phyloP scores from a whole-genome alignment of 1,139 yeast genomes.

The Diutina rugosa region DNA sequence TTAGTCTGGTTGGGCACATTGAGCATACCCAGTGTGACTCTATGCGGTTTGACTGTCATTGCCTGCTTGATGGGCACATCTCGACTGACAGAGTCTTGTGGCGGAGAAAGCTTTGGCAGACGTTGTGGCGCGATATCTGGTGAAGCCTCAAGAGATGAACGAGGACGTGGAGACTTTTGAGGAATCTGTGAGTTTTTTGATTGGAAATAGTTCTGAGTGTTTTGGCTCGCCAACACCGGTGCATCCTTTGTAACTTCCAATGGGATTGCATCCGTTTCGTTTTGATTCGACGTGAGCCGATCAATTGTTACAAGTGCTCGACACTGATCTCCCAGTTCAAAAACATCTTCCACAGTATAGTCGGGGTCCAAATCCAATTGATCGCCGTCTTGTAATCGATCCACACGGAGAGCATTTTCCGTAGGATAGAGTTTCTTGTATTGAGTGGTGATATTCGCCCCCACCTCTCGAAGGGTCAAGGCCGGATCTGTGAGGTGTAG shows the following conservation, averaged over 20 bases:
- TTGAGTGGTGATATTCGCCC: neutral
- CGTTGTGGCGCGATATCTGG: neutral
- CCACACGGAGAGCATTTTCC: neutral
- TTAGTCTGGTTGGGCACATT: neutral
- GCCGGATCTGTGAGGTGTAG: neutral
- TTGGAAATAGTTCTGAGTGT: neutral
- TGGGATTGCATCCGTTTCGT: neutral
- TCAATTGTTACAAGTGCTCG: neutral
- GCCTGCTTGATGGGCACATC: neutral
- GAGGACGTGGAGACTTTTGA: neutral
- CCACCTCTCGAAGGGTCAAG: neutral
- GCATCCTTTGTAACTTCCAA: neutral
- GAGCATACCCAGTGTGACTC: conserved; percentile 2
- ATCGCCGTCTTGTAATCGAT: neutral
- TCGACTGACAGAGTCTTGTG: neutral
- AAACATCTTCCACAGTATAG: neutral
- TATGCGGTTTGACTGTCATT: neutral
- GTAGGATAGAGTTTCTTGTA: neutral
- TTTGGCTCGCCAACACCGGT: neutral
- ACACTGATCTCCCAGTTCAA: neutral
- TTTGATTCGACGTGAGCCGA: neutral
- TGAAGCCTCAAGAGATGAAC: neutral
- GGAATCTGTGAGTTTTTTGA: neutral
- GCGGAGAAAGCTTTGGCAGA: conserved; percentile 1
- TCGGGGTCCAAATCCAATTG: neutral